Base-by-base conservation (phyloP, 768 basidiomycete genomes). In the Calvatia gigantea region DNA sequence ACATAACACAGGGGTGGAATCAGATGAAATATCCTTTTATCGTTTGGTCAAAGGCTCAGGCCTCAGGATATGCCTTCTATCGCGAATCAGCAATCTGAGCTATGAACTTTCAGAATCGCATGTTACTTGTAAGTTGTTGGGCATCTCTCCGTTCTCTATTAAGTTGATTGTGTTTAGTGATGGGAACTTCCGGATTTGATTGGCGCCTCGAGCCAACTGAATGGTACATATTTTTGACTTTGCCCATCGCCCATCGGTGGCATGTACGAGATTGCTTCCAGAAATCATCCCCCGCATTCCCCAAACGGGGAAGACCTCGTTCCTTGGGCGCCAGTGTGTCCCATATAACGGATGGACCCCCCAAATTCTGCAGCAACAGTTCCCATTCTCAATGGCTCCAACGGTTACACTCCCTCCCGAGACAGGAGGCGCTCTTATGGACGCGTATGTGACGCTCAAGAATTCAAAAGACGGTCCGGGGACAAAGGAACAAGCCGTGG, bases 401-500 rank as follows among this genome's bases (percentile, higher is more conserved):
- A 19, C 21, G 17, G 19, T 11, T 17, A 11, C 6, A 21, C 12
- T 32, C 17, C 4, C 32, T 21, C 32, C 46, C 32, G 46, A 35
- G n/a, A 31, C 46, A n/a, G 17, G 11, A 19, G 28, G 21, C 31
- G 46, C 51, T 32, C 29, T 53, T 3, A 43, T 11, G 2, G 51
- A 44, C 7, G 51, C 31, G 6, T 53, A 43, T 17, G 14, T 43
- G 14, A 33, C 12, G 6, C 39, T 43, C 4, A 53, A 33, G 19
- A 32, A 29, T 11, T 32, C 51, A 15, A 53, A 44, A 15, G 41
- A 53, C 2, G 51, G 28, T n/a, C 42, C 51, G 14, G 42, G 51
- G 25, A 53, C 32, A 42, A 53, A 43, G 41, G 51, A 53, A 21
- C 51, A 43, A 19, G 29, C 51, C 27, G 31, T 53, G 17, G 51